Evolutionary conservation across 2,329 filamentous ascomycete species (phyloP), one percentile per base, ranked within the genome.

Genomic region (Magnaporthiopsis rhizophila): DNA sequence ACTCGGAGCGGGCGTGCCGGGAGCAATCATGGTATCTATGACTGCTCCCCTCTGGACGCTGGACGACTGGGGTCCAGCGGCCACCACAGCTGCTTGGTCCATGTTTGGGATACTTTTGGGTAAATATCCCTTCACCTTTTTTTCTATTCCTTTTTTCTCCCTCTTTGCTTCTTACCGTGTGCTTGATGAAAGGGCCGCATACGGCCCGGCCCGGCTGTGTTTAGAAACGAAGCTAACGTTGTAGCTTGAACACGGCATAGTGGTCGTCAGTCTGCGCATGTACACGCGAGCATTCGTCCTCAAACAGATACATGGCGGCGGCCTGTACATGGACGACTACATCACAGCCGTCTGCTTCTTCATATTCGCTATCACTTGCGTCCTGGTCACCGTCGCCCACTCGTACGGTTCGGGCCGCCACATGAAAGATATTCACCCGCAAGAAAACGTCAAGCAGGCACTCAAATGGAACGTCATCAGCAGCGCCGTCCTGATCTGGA

Each of bases 381-480:
- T 73, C 64, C 67, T 75, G 28, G 60, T 74, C 59, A 73, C 70
- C 30, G 66, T 73, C 36, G 70, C 68, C 26, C 67, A 69, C 18
- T 64, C 66, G 12, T 66, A 69, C 26, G 73, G 73, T 13, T 68
- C 73, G 34, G 73, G 73, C n/a, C 66, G 64, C 30, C 72, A 72
- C 61, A 65, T 66, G 12, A 8, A 18, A 11, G 65, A 32, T 30
- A 66, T 65, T 0, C 58, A 74, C 2, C 56, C 64, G 24, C 63
- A 61, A 3, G 61, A 67, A 21, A 59, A 71, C 9, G 59, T 69
- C 30, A 61, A 65, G 2, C 58, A 56, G 32, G 70, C 73, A 3
- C 67, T 73, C 9, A 70, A 71, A 62, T 75, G 70, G 66, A 74
- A 74, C 62, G 69, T 68, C 38, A 71, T 75, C 56, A 72, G 72